These are phyloP conservation scores for Nakaseomyces nivariensis DNA, from an alignment of 1,139 yeast species.

Conservation along the genomic window DNA sequence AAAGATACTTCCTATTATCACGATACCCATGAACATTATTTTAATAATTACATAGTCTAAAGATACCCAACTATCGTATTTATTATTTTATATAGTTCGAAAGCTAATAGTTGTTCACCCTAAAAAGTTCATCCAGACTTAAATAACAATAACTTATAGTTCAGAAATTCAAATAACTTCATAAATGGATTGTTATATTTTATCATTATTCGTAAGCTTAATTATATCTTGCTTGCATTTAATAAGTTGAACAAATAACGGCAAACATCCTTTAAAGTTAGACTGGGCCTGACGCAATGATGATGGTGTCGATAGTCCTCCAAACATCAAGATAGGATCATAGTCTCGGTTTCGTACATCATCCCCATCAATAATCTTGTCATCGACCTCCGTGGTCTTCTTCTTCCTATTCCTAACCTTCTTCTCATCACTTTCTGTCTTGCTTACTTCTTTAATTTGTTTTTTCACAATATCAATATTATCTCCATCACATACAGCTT, in stretches of 20 bases:
- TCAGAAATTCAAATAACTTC: no score
- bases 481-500: conserved; percentile 8
- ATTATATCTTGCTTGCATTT: conserved; percentile 11
- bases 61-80: not conserved
- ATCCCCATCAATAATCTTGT: not conserved
- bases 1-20: no score
- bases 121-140: no score
- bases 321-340: conserved; percentile 28
- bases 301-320: conserved; percentile 21
- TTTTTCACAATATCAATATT: conserved; percentile 5
- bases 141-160: no score
- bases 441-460: conserved; percentile 1
- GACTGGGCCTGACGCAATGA: conserved; percentile 22
- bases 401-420: not conserved
- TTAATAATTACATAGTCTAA: no score
- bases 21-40: no score
- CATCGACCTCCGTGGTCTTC: not conserved
- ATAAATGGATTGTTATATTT: no score
- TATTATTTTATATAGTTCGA: no score
- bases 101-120: not conserved
- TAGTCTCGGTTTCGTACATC: conserved; percentile 3
- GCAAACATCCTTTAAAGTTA: conserved; percentile 19
- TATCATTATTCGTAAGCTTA: not conserved
- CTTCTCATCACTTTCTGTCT: conserved; percentile 4
- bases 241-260: conserved; percentile 16